Base-by-base conservation (phyloP, 257 asterid species). In the Fraxinus americana region DNA sequence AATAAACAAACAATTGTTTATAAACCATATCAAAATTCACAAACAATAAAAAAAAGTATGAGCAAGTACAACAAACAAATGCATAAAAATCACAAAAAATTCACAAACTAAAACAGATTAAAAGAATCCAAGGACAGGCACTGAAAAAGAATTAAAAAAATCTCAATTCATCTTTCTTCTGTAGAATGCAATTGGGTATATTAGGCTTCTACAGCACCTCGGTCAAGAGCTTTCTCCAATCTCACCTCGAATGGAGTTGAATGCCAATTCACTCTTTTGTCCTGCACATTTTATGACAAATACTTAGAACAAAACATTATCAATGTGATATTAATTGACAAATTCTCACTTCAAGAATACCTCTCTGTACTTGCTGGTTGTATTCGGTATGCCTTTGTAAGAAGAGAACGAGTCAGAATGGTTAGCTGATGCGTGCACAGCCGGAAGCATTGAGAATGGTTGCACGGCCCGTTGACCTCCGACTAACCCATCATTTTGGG, bases 281-380 rank as follows among this genome's bases (percentile, higher is more conserved):
- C 97, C 99, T 96, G 96, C 90, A 87, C 48, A 78, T 27, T 82
- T 74, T 67, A 45, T 39, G 25, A 63, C 67, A 27, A 63, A n/a
- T 27, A 21, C 72, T 78, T 19, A 71, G 77, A 27, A 79, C 54
- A 69, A 48, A 74, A 59, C 19, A 41, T 5, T 67, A 54, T 61
- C 57, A 77, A 67, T 32, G 38, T 63, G 71, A 73, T 72, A 52
- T 27, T 74, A 78, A 23, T 38, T 68, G 66, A 35, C 69, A 67
- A 38, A 8, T 61, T 77, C 77, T 80, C 83, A 79, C 43, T 78
- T 77, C 71, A 83, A 30, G 72, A 50, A 52, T 86, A 92, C 98
- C 97, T 94, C 98, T 83, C 92, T 90, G 83, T 95, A 90, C 87
- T 92, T 95, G 94, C 97, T 94, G 79, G 90, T 91, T 59, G 96